Evolutionary conservation across 2,329 filamentous ascomycete genomes (phyloP), one percentile per base, ranked within the genome.

Genomic region (Ophiognomonia clavigignenti-juglandacearum): DNA sequence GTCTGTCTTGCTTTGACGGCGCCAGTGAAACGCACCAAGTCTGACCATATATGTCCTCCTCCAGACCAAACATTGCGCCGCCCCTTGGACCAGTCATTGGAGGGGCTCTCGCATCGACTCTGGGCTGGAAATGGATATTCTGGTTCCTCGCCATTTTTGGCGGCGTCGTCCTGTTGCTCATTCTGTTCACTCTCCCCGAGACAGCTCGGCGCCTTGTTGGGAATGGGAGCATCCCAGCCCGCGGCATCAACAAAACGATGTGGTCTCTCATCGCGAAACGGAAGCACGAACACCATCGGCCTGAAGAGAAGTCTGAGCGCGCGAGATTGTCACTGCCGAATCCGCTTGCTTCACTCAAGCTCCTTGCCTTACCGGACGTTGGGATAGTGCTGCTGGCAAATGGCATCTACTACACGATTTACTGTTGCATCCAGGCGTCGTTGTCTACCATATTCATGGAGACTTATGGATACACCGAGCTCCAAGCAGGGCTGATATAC

Each of bases 111-210:
- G 62, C 63, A n/a, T 62, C 71, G 22, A 69, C 65, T 45, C 57
- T 72, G 1, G 71, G 71, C 1, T 78, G 74, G 73, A 57, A 65
- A 42, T 63, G 61, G 39, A 68, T 73, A 29, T 75, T 75, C 51
- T 75, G 71, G 71, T 72, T 75, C 39, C 55, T 78, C 10, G 61
- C 66, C 1, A 71, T 77, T 16, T 43, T 54, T 4, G 53, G 52
- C 0, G 52, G 55, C 0, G 55, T 59, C 4, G 66, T 66, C 38
- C 55, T 70, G 13, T 44, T 70, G 0, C 53, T 68, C 0, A 54
- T 71, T 4, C 29, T 69, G 2, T 35, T 71, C 1, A 61, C 72
- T 3, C 57, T 74, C 4, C 73, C 70, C 1, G 57, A 64, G 44
- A 64, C 57, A 20, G 43, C 36, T 1, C 27, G 43, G 6, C 16